Conservation (phyloP, 208 protist genomes). For the Plasmodiophora brassicae region DNA sequence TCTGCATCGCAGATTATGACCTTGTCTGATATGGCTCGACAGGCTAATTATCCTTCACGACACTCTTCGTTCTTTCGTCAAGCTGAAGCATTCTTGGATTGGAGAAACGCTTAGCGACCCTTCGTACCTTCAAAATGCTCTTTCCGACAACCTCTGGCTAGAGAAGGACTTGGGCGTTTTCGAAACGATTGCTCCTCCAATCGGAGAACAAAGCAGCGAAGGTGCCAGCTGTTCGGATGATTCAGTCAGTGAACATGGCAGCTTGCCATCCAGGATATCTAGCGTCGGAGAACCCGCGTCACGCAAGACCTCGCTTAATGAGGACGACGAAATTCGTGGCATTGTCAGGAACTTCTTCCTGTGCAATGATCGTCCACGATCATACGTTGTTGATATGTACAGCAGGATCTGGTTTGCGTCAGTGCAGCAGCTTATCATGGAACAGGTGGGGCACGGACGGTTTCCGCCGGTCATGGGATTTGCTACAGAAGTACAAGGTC, state of each 20-base stretch:
- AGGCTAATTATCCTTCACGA: background rate
- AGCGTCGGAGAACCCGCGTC: too few relatives aligned
- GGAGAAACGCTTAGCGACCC: background rate
- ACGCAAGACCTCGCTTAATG: background rate
- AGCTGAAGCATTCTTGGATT: background rate
- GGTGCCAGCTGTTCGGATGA: too few relatives aligned
- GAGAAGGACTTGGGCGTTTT: background rate
- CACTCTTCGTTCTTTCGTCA: background rate
- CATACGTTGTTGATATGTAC: background rate
- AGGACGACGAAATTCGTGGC: background rate
- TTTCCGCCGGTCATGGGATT: background rate
- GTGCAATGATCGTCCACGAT: background rate
- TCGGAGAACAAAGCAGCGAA: too few relatives aligned
- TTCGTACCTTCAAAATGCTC: background rate
- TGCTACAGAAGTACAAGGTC: background rate
- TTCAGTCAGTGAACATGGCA: background rate
- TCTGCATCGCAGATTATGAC: background rate
- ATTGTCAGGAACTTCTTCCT: background rate
- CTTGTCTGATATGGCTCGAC: background rate
- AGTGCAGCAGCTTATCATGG: background rate
- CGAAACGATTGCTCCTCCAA: too few relatives aligned
- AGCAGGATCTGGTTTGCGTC: background rate
- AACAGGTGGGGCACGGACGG: slow-evolving; percentile 5
- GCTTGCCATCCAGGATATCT: background rate
- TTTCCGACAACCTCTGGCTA: background rate